Evolutionary conservation across 768 basidiomycete species (phyloP), one percentile per base, ranked within the genome.

Genomic region (Suillus luteus): DNA sequence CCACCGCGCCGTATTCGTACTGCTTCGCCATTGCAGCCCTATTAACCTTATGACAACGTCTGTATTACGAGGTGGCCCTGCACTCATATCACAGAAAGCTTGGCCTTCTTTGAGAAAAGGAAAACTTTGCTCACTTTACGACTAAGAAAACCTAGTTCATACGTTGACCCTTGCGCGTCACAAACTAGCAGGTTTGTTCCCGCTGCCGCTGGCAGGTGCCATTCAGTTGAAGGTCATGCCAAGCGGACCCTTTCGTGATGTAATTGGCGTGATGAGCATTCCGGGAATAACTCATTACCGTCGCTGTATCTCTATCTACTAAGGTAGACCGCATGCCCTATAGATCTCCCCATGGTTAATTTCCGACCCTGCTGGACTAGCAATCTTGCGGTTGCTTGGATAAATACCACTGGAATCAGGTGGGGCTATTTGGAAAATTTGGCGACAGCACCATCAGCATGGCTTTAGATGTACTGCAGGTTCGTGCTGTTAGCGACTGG

Each of bases 401-500:
- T 54, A 54, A 54, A 54, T 54, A 54, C 51, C 6, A 11, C 19
- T 54, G 19, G 52, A 54, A 54, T 33, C 31, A 54, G 17, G 19
- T 10, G 15, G 27, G 15, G 31, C 10, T 19, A 17, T 11, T 11
- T 33, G 19, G 33, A 33, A 19, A 10, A 33, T 33, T n/a, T 19
- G 10, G 9, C 15, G 15, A 51, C 52, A 54, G 19, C 19, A 17
- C 51, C 49, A 12, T 54, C 17, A 27, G 2, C n/a, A 76, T 75
- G 75, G 7, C 37, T 31, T 51, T 69, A 12, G 54, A 66, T 10
- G 6, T 77, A 19, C 31, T 77, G 51, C 55, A 71, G 62, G 74
- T 75, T 12, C 67, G 74, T 75, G 9, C 35, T 37, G 44, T 27
- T 40, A 17, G 22, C 41, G 44, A 10, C 22, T 17, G 17, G 22